Evolutionary conservation across 1,284 basidiomycete genomes (phyloP), one percentile per base, ranked within the genome.

Genomic region (Apiotrichum mycotoxinovorans): DNA sequence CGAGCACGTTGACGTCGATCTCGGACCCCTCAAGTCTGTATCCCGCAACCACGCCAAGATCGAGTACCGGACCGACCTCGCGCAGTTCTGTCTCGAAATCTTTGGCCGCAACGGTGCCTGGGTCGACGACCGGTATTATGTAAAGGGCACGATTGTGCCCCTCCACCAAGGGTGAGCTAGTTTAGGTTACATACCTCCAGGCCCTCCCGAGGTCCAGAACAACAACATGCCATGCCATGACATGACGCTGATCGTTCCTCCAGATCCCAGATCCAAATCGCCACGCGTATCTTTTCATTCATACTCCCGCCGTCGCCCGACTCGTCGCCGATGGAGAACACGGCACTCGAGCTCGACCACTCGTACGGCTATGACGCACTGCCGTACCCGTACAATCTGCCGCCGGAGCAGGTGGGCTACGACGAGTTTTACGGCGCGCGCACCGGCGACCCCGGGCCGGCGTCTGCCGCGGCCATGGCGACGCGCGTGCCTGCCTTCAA

Each of bases 251-350:
- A 4, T 48, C 35, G 14, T 41, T 18, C 27, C 26, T 44, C 8
- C 71, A 97, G 95, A 71, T 95, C 96, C 54, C 91, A 94, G 78
- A 95, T 99, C 66, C 96, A 98, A 79, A 98, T 99, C 68, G 92
- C 95, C 33, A 95, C 95, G 45, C 87, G 95, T 54, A 94, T 91
- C 51, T 99, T 99, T 79, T 89, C 94, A 73, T 99, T 98, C 76
- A 86, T 96, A 53, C 85, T 97, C 12, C 94, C 92, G 20, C 80
- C 79, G 8, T 71, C 76, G 35, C 66, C 70, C 30, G 64, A 66
- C 26, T 57, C 61, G 17, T 73, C 73, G 7, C 73, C 73, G 0
- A 67, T 67, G 42, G 58, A 55, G 9, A 58, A 65, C n/a, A 62
- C 66, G 48, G 54, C 53, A 37, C 44, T 66, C 30, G 65, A 67